A percentile compares a stretch with the other conserved stretches of the same genome.
phyloP scores from a whole-genome alignment of 2,329 filamentous ascomycete genomes.

The Pseudogymnoascus sp. region DNA sequence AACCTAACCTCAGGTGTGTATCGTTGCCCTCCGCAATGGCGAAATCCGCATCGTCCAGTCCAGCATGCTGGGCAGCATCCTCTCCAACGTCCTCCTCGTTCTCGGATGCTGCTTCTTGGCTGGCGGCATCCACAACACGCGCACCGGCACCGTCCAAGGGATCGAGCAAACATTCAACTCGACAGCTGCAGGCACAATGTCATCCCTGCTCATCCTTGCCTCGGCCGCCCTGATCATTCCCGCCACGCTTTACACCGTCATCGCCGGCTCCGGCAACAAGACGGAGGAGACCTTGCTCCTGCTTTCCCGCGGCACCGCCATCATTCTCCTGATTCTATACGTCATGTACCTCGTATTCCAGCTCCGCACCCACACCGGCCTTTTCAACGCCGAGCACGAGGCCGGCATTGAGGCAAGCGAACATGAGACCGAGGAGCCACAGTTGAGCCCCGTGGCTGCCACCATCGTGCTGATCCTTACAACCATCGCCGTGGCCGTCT shows the following conservation, averaged over 20 bases:
- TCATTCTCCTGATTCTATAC: conserved; percentile 69
- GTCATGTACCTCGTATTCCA: conserved; percentile 72
- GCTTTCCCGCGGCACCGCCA: conserved; percentile 66
- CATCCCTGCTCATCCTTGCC: conserved; percentile 49
- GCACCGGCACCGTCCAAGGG: conserved; percentile 42
- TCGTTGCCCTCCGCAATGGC: conserved; percentile 75
- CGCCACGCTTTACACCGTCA: conserved; percentile 64
- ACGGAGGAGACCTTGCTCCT: conserved; percentile 53
- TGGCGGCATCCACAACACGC: conserved; percentile 59
- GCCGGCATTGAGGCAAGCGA: conserved; percentile 25
- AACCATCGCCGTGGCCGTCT: conserved; percentile 63
- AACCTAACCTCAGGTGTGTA: conserved; percentile 60
- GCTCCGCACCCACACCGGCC: conserved; percentile 62
- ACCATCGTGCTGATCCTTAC: conserved; percentile 58
- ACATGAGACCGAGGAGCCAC: conserved; percentile 39
- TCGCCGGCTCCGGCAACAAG: conserved; percentile 39
- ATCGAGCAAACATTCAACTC: conserved; percentile 65
- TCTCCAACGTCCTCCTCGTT: conserved; percentile 88
- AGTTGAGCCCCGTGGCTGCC: conserved; percentile 57
- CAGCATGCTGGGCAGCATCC: conserved; percentile 91
- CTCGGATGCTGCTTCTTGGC: conserved; percentile 74
- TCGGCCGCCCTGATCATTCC: conserved; percentile 74
- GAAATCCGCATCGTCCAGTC: conserved; percentile 97
- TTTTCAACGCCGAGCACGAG: conserved; percentile 53
- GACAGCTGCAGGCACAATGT: conserved; percentile 71